Conservation (phyloP, 2,329 filamentous ascomycete species). For the Lachnellula cervina region DNA sequence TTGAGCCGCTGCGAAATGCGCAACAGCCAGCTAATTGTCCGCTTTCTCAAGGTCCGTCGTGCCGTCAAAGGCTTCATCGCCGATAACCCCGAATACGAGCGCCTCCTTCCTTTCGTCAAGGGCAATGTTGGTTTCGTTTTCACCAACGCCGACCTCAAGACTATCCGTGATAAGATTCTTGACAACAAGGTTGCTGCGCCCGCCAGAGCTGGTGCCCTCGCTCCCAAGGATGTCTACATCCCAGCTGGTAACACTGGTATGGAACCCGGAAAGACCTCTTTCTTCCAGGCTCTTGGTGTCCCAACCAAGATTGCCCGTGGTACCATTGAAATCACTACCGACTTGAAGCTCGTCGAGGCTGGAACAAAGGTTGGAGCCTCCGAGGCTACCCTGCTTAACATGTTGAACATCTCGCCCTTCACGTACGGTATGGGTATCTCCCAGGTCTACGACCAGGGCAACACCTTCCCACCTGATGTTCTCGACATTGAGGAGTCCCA, state of each 20-base stretch:
- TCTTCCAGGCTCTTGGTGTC: conserved; percentile 99
- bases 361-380: conserved; percentile 94
- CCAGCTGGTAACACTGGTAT: conserved; percentile 99
- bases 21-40: conserved; percentile 10
- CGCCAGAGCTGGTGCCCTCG: conserved; percentile 94
- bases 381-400: conserved; percentile 97
- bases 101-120: conserved; percentile 90
- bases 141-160: conserved; percentile 95
- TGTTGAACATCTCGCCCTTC: conserved; percentile 99
- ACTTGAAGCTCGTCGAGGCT: conserved; percentile 96
- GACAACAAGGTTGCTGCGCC: conserved; percentile 96
- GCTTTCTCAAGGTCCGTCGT: conserved; percentile 68
- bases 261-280: conserved; percentile 99
- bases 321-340: conserved; percentile 99
- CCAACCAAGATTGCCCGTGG: conserved; percentile 99
- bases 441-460: conserved; percentile 97
- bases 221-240: conserved; percentile 87
- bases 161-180: conserved; percentile 87
- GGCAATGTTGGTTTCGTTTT: conserved; percentile 99
- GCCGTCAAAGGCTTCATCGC: conserved; percentile 89
- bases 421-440: conserved; percentile 96
- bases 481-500: conserved; percentile 94
- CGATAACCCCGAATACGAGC: conserved; percentile 96
- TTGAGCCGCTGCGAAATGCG: neutral
- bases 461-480: conserved; percentile 80